These are phyloP conservation scores for Parietichytrium sp. DNA, from an alignment of 108 stramenopile genomes.

Conservation along the genomic window DNA sequence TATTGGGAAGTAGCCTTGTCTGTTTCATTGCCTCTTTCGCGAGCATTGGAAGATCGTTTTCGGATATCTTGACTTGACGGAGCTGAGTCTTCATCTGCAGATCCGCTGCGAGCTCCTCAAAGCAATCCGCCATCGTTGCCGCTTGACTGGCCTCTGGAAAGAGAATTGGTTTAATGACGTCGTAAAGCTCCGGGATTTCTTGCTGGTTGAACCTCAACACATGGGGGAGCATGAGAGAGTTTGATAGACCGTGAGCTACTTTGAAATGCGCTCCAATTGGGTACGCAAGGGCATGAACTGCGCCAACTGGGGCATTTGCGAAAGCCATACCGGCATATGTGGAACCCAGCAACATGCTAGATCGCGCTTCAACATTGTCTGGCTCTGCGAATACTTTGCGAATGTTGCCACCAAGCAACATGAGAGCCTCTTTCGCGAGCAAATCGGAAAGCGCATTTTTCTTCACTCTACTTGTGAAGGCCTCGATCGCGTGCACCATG, in stretches of 20 bases:
- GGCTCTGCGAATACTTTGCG: neutral
- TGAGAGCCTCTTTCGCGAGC: constrained; percentile 41
- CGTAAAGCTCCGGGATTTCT: constrained; percentile 4
- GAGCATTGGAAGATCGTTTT: constrained; percentile 34
- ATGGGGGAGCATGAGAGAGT: constrained; percentile 42
- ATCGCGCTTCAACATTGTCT: constrained; percentile 21
- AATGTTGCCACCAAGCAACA: constrained; percentile 39
- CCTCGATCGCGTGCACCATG: constrained; percentile 47
- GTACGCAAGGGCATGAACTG: constrained; percentile 44
- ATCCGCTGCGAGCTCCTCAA: constrained; percentile 33
- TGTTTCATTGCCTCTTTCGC: constrained; percentile 42
- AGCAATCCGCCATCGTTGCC: neutral
- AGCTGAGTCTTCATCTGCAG: constrained; percentile 3
- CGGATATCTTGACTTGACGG: constrained; percentile 13
- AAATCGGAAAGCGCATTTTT: constrained; percentile 44
- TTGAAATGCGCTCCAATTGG: constrained; percentile 37
- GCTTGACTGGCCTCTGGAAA: constrained; percentile 20
- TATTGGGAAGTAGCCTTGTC: constrained; percentile 42
- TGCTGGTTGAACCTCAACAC: constrained; percentile 35
- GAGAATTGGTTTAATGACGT: neutral
- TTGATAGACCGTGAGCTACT: constrained; percentile 43
- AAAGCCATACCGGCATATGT: constrained; percentile 43
- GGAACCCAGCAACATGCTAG: constrained; percentile 32
- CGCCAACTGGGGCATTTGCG: constrained; percentile 42
- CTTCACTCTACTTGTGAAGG: constrained; percentile 35